phyloP scores from a whole-genome alignment of 768 basidiomycete genomes.

The Psilocybe sp. region DNA sequence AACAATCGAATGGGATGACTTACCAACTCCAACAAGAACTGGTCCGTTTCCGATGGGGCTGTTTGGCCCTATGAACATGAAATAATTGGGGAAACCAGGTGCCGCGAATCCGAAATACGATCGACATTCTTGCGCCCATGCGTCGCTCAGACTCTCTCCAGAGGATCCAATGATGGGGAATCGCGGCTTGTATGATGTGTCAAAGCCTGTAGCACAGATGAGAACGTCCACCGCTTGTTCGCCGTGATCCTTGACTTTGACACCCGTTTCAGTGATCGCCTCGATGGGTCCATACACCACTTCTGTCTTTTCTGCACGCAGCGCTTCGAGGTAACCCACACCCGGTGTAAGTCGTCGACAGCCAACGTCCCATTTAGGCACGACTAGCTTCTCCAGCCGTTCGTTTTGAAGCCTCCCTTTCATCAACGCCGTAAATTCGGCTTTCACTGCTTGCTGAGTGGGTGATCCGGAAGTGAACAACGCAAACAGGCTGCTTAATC shows the following conservation, averaged over 20 bases:
- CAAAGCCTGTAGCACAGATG: conserved; percentile 32
- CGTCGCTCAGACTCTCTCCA: conserved; percentile 22
- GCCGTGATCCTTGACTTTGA: conserved; percentile 16
- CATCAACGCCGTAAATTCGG: conserved; percentile 31
- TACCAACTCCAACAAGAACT: conserved; percentile 21
- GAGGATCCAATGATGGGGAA: conserved; percentile 25
- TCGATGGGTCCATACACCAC: conserved; percentile 25
- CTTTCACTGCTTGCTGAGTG: conserved; percentile 24
- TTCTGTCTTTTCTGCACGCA: conserved; percentile 23
- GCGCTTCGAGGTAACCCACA: conserved; percentile 27
- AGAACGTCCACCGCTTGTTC: conserved; percentile 27
- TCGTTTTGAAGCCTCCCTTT: conserved; percentile 32
- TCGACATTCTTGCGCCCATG: conserved; percentile 24
- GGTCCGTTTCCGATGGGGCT: conserved; percentile 28
- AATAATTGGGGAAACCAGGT: conserved; percentile 28
- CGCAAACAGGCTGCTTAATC: conserved; percentile 27
- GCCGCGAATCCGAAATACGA: conserved; percentile 25
- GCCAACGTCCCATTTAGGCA: conserved; percentile 27
- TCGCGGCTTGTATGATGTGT: conserved; percentile 26
- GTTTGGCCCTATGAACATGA: conserved; percentile 25
- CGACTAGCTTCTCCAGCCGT: conserved; percentile 37
- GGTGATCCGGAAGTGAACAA: conserved; percentile 25
- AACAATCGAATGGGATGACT: background rate
- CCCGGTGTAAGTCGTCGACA: conserved; percentile 31
- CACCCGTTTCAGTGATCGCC: conserved; percentile 23